Evolutionary conservation across 176 grass and related monocot genomes (phyloP), one percentile per base, ranked within the genome.

Genomic region (Coix lacrymajobi): DNA sequence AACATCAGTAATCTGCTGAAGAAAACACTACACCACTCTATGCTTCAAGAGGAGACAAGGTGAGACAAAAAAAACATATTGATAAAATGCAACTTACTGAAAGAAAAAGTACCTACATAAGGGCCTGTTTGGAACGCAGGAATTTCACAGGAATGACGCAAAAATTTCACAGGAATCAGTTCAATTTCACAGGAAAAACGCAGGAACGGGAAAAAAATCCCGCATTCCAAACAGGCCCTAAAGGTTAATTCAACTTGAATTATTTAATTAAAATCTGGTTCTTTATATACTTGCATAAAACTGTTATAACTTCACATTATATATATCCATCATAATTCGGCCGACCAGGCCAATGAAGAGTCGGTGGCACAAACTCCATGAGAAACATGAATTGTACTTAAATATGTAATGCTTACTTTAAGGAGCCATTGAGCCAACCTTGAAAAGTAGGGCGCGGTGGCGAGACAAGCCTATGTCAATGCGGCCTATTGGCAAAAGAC

Each of bases 371-470:
- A 39, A 66, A 77, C 8, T 40, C 12, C 56, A 57, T 86, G 60
- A 20, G 9, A 58, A 33, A 46, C 24, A 71, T 44, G 67, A 22
- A 62, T 62, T 2, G 8, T 43, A 16, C 12, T 78, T 31, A 51
- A 49, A 19, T 48, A 26, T 4, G 1, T 49, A 49, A 49, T 49
- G 46, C 14, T 52, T 67, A 1, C 6, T 13, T 10, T 3, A 86
- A 40, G 11, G 2, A 17, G 15, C 74, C 12, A 39, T 94, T 92
- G 2, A 17, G 15, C 74, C 12, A 39, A 97, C 95, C 95, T 97
- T 97, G 74, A 97, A 97, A 82, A 97, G 92, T 76, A 97, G 84
- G 25, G 92, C 88, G 39, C 90, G 92, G 61, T 97, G 95, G n/a
- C 95, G 92, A 24, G 92, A 92, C 63, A 94, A 91, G 33, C 95